phyloP scores from a whole-genome alignment of 768 basidiomycete species.

The Leccinum incarnatum region DNA sequence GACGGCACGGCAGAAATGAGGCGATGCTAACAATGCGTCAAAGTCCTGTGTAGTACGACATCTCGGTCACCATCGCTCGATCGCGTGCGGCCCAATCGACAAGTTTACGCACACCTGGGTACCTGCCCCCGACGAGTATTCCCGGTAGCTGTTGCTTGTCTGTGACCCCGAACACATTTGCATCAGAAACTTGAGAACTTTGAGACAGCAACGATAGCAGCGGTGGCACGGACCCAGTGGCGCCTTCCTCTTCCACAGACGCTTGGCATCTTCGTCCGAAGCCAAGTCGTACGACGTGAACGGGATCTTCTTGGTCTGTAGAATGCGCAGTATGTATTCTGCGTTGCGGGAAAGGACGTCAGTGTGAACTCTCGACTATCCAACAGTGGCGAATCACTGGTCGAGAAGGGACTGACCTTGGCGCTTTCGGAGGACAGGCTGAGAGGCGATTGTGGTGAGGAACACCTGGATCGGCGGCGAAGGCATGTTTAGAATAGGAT shows the following conservation, averaged over 20 bases:
- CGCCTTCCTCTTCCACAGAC: slow-evolving; percentile 78
- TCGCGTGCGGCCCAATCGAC: neutral
- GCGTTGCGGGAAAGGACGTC: slow-evolving; percentile 1
- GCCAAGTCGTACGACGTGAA: slow-evolving; percentile 84
- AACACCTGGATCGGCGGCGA: slow-evolving; percentile 81
- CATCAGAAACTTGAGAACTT: slow-evolving; percentile 3
- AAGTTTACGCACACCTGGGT: slow-evolving; percentile 62
- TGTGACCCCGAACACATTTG: slow-evolving; percentile 24
- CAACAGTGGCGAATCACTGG: neutral
- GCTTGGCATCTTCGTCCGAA: slow-evolving; percentile 78
- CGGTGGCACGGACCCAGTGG: slow-evolving; percentile 49
- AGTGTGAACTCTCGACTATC: neutral
- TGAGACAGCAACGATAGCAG: neutral
- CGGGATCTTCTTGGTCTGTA: slow-evolving; percentile 83
- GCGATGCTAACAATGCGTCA: slow-evolving; percentile 61
- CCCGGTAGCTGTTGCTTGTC: slow-evolving; percentile 86
- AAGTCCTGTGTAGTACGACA: slow-evolving; percentile 48
- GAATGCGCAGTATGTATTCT: slow-evolving; percentile 80
- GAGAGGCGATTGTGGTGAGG: slow-evolving; percentile 85
- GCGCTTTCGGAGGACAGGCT: slow-evolving; percentile 70
- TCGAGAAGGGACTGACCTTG: slow-evolving; percentile 53
- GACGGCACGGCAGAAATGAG: neutral
- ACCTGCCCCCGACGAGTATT: slow-evolving; percentile 73
- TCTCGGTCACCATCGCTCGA: slow-evolving; percentile 8
- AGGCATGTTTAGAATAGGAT: slow-evolving; percentile 46